Conservation (phyloP, 208 protist genomes). For the Phytomonas sp. region DNA sequence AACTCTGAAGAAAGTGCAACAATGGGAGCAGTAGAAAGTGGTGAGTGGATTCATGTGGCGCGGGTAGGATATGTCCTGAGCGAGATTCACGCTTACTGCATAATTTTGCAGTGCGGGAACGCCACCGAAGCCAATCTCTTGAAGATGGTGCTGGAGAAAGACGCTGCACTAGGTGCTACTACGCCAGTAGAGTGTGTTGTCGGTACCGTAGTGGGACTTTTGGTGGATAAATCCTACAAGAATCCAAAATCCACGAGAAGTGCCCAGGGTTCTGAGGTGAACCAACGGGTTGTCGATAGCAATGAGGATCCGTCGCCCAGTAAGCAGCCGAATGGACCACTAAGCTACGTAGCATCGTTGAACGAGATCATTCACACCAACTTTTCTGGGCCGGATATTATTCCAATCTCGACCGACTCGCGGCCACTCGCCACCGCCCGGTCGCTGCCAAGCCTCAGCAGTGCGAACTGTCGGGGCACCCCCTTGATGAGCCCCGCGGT, state of each 20-base stretch:
- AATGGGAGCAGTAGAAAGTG: background rate
- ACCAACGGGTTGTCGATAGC: background rate
- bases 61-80: slow-evolving; percentile 55
- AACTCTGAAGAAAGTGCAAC: slow-evolving; percentile 4
- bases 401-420: background rate
- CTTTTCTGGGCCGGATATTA: background rate
- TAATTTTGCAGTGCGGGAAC: slow-evolving; percentile 43
- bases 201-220: background rate
- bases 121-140: slow-evolving; percentile 24
- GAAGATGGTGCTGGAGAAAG: slow-evolving; percentile 25
- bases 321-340: background rate
- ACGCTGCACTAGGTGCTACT: slow-evolving; percentile 19
- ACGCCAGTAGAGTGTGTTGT: slow-evolving; percentile 35
- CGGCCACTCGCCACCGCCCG: too few species aligned
- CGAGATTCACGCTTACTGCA: slow-evolving; percentile 55
- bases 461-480: background rate
- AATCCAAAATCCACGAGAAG: background rate
- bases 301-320: background rate
- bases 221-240: background rate
- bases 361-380: background rate
- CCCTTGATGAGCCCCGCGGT: background rate
- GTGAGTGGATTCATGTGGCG: slow-evolving; percentile 20
- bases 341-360: background rate
- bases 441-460: background rate
- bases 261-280: background rate